Evolutionary conservation across 495 filamentous ascomycete species (phyloP).

Genomic region (Rusavskia elegans): DNA sequence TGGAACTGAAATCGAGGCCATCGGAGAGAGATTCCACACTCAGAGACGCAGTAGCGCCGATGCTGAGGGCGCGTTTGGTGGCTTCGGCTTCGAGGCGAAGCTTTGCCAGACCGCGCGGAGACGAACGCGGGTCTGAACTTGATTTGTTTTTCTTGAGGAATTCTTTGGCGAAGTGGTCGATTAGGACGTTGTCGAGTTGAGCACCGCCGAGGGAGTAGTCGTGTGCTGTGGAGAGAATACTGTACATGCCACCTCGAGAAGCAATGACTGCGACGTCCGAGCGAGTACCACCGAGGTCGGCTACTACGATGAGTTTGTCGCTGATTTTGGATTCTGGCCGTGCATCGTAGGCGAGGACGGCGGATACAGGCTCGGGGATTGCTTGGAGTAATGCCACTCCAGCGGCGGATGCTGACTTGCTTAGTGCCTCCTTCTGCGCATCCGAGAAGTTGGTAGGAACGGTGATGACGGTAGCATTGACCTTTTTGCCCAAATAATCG

Average conservation of each 20-base stretch:
- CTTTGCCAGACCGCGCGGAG: slow-evolving; percentile 71
- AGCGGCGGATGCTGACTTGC: slow-evolving; percentile 60
- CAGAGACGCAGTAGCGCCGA: slow-evolving; percentile 75
- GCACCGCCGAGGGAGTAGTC: slow-evolving; percentile 82
- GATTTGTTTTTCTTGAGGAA: slow-evolving; percentile 97
- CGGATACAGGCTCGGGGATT: slow-evolving; percentile 84
- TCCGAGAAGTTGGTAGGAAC: slow-evolving; percentile 88
- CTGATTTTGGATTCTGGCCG: slow-evolving; percentile 53
- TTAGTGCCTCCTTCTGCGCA: slow-evolving; percentile 65
- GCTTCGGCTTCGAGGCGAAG: slow-evolving; percentile 81
- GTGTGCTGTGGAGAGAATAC: slow-evolving; percentile 79
- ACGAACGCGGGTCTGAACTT: slow-evolving; percentile 71
- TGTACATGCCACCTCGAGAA: slow-evolving; percentile 90
- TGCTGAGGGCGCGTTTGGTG: slow-evolving; percentile 74
- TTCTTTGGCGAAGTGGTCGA: slow-evolving; percentile 96
- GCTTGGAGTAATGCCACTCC: slow-evolving; percentile 82
- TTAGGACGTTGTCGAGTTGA: slow-evolving; percentile 72
- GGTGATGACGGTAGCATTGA: slow-evolving; percentile 84
- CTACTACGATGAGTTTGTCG: slow-evolving; percentile 86
- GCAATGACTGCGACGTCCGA: slow-evolving; percentile 85
- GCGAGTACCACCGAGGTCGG: slow-evolving; percentile 81
- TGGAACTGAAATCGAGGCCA: slow-evolving; percentile 79
- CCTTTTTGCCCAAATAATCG: slow-evolving; percentile 80
- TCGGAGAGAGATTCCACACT: slow-evolving; percentile 77
- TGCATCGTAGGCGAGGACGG: slow-evolving; percentile 83